A percentile compares a stretch with the other conserved stretches of the same genome.
Evolutionary conservation across 768 basidiomycete genomes (phyloP).

Genomic region (Podaxis sp.): DNA sequence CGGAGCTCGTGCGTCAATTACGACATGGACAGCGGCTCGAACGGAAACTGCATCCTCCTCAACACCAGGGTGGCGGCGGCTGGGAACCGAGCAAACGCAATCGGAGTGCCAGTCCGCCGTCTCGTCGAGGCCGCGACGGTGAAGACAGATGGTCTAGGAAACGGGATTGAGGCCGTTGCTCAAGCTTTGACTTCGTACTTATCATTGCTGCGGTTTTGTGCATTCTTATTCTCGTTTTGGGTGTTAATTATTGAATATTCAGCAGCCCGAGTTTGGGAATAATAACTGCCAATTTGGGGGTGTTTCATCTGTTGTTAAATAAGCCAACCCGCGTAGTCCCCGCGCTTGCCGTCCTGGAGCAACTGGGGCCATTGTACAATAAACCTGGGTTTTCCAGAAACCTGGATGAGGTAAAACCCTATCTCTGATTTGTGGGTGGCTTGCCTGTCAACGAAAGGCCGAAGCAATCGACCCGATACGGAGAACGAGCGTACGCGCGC

Average conservation of each 20-base stretch:
- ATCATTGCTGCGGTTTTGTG: not conserved
- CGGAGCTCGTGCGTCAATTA: slow-evolving; percentile 76
- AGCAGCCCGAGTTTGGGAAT: not conserved
- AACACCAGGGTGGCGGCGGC: slow-evolving; percentile 65
- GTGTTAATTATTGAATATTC: not conserved
- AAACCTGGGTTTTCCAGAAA: slow-evolving; percentile 48
- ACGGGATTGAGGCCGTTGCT: slow-evolving; percentile 35
- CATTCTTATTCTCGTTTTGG: not conserved
- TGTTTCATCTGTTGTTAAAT: slow-evolving; percentile 42
- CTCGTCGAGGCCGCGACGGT: slow-evolving; percentile 59
- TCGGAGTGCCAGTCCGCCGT: slow-evolving; percentile 72
- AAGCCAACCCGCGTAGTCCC: slow-evolving; percentile 61
- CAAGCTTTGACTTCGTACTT: not conserved
- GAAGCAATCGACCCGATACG: slow-evolving; percentile 79
- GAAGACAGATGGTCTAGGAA: slow-evolving; percentile 79
- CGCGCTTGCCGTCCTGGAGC: slow-evolving; percentile 36
- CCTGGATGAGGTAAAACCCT: not conserved
- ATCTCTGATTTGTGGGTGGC: slow-evolving; percentile 17
- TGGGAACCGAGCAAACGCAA: slow-evolving; percentile 79
- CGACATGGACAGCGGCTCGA: slow-evolving; percentile 83
- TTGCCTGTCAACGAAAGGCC: slow-evolving; percentile 79
- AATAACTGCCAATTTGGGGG: not conserved
- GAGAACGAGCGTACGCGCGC: slow-evolving; percentile 82
- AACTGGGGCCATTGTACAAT: slow-evolving; percentile 87
- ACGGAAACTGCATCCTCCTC: slow-evolving; percentile 68